A percentile compares a stretch with the other conserved stretches of the same genome.
phyloP scores from a whole-genome alignment of 352 stramenopile species.

The Halophytophthora polymorphica region DNA sequence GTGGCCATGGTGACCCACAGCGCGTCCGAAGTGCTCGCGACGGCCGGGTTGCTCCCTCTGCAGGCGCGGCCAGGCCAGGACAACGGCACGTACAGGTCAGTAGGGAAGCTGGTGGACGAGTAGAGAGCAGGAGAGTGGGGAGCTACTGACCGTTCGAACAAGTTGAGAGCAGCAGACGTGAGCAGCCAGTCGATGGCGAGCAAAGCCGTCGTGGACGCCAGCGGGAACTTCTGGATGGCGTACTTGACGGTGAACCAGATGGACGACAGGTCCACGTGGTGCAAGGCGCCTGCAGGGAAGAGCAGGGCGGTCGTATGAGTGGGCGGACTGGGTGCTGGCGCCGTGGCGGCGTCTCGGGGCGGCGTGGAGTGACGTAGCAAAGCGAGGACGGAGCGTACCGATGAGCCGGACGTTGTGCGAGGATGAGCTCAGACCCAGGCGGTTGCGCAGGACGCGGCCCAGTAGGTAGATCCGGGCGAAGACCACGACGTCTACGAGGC shows the following conservation, averaged over 20 bases:
- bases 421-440: slow-evolving; percentile 34
- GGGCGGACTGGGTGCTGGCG: neutral
- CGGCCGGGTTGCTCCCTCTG: slow-evolving; percentile 40
- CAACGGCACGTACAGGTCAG: no score
- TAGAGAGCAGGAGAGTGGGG: neutral
- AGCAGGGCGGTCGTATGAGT: neutral
- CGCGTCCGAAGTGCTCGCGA: slow-evolving; percentile 43
- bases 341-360: neutral
- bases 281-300: slow-evolving; percentile 35
- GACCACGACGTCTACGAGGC: slow-evolving; percentile 36
- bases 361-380: neutral
- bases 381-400: slow-evolving; percentile 4
- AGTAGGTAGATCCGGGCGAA: slow-evolving; percentile 56
- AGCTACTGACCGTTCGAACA: slow-evolving; percentile 42
- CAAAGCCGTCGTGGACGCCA: slow-evolving; percentile 33
- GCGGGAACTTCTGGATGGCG: slow-evolving; percentile 46
- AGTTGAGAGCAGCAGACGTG: slow-evolving; percentile 53
- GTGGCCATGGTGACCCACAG: slow-evolving; percentile 71
- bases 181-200: slow-evolving; percentile 52
- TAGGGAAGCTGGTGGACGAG: no score
- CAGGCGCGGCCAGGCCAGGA: no score
- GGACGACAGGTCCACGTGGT: slow-evolving; percentile 51
- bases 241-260: slow-evolving; percentile 67
- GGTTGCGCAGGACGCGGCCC: slow-evolving; percentile 47
- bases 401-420: slow-evolving; percentile 41